Evolutionary conservation across 148 eudicot species (phyloP).

Genomic region (Vaccinium darrowii): DNA sequence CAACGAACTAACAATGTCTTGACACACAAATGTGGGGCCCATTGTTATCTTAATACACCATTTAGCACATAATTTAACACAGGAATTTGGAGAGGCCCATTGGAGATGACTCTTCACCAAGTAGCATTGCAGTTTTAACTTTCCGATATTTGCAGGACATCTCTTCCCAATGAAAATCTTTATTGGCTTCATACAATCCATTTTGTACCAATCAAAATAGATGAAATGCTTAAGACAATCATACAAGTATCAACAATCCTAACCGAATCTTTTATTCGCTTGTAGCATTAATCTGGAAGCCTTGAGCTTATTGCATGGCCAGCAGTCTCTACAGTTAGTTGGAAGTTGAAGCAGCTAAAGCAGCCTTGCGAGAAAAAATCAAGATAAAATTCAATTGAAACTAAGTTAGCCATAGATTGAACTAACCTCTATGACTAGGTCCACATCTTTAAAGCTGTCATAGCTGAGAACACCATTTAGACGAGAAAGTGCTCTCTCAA

Average conservation of each 20-base stretch:
- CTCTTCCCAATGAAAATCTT: neutral
- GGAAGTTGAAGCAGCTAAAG: neutral
- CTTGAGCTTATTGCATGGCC: neutral
- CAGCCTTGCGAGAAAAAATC: conserved; percentile 4
- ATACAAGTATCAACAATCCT: neutral
- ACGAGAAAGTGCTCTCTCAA: conserved; percentile 59
- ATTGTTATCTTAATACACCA: neutral
- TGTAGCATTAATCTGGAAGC: conserved; percentile 7
- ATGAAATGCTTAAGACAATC: neutral
- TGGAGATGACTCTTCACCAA: neutral
- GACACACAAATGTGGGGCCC: neutral
- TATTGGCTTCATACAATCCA: neutral
- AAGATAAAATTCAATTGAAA: neutral
- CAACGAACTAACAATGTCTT: neutral
- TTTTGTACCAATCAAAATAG: neutral
- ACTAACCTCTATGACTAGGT: conserved; percentile 79
- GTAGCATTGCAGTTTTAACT: neutral
- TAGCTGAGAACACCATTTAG: conserved; percentile 67
- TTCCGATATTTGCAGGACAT: neutral
- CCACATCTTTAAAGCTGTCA: conserved; percentile 67
- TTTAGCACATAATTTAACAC: neutral
- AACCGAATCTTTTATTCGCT: neutral
- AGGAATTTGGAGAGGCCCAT: neutral
- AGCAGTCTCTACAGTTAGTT: neutral
- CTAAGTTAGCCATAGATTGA: neutral